Evolutionary conservation across 2,329 filamentous ascomycete genomes (phyloP), one percentile per base, ranked within the genome.

Genomic region (Rutstroemia sp.): DNA sequence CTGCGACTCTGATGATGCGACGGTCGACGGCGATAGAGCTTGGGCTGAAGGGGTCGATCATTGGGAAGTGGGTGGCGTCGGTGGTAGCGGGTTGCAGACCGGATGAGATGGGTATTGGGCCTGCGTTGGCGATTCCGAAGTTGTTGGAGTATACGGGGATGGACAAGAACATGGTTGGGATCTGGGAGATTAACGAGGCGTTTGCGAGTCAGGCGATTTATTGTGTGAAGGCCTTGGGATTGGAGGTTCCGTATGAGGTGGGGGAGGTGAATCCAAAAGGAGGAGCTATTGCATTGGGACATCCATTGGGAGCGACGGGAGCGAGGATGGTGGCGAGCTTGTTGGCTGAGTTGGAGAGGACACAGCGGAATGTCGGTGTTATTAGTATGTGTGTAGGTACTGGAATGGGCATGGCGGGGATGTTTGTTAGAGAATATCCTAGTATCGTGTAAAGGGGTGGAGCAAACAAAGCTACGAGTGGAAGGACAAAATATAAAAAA

Each of bases 31-130:
- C 91, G 0, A 82, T 80, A 0, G 80, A 82, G 55, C 79, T 95
- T 0, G 90, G 90, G 0, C 76, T 95, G 1, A 72, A 76, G 14
- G 78, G 76, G 5, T 76, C 75, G 27, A 89, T 96, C 66, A 84
- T 95, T 57, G 92, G 87, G 38, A 90, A 88, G 70, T 96, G 92
- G 76, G 88, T 91, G 0, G 86, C 81, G 0, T 86, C 88, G 1
- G 79, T 84, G 30, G 85, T 89, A 10, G 83, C 84, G 0, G 92
- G 92, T 12, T 95, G 89, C 69, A 78, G 77, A 51, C 92, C 92
- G 0, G 90, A 95, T 67, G 91, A 96, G 78, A 96, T 97, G 92
- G 92, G 92, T 41, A 78, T 96, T 57, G 92, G 92, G 0, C 92
- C 92, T 0, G 89, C 90, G 0, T 68, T 95, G 27, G 92, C 89